Percentiles rank a stretch among this genome's conserved stretches.
Conservation (phyloP, 371 early-diverging fungal genomes). For the Haplosporangium sp. region DNA sequence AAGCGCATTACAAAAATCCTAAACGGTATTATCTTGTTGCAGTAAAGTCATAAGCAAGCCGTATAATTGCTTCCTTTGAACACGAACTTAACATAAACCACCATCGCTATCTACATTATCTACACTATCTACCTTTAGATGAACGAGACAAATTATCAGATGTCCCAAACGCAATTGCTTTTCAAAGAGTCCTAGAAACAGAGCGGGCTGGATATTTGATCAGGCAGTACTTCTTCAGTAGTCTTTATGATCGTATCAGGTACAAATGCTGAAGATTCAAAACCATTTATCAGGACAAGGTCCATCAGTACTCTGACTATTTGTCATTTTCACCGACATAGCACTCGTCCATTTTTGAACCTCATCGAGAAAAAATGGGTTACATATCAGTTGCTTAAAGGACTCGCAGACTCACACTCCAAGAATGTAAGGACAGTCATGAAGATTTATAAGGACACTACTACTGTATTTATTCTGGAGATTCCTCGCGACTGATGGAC, state of each 20-base stretch:
- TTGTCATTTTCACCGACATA: constrained; percentile 32
- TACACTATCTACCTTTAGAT: constrained; percentile 48
- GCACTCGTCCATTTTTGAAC: constrained; percentile 93
- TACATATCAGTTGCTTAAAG: constrained; percentile 86
- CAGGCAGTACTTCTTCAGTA: constrained; percentile 88
- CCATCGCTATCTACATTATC: not conserved
- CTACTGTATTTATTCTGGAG: not conserved
- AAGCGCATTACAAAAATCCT: constrained; percentile 68
- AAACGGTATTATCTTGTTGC: constrained; percentile 59
- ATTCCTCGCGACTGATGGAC: not conserved
- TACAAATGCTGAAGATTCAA: constrained; percentile 23
- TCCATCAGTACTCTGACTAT: not conserved
- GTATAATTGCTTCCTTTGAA: not conserved
- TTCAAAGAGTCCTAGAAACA: constrained; percentile 86
- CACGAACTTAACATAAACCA: not conserved
- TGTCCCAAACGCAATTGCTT: constrained; percentile 84
- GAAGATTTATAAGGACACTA: not conserved
- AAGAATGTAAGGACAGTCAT: constrained; percentile 58
- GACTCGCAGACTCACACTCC: constrained; percentile 82
- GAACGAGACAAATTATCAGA: constrained; percentile 74
- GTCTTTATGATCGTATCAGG: constrained; percentile 95
- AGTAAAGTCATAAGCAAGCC: not conserved
- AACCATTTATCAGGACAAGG: not conserved
- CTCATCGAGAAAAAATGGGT: constrained; percentile 94
- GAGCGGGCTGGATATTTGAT: constrained; percentile 90